These are phyloP conservation scores for Striga asiatica DNA, from an alignment of 257 asterid species.

Conservation along the genomic window DNA sequence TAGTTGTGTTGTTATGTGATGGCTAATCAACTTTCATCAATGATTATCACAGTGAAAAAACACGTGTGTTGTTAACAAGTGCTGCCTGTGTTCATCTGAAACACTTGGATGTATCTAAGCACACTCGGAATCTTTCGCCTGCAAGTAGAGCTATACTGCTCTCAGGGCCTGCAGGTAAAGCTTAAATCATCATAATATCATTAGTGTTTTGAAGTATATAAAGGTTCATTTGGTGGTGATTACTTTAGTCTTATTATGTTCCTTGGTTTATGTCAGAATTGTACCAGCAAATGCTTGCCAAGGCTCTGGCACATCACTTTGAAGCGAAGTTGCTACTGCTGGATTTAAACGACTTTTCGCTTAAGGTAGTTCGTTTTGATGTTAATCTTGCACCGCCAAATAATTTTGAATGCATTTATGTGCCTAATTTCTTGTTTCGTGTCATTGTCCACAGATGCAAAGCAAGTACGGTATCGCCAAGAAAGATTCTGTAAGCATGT, in stretches of 20 bases:
- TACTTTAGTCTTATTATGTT: neutral
- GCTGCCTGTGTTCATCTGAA: constrained; percentile 88
- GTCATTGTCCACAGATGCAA: constrained; percentile 49
- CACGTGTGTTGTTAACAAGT: constrained; percentile 50
- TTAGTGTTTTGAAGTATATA: too few relatives aligned
- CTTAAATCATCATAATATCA: neutral
- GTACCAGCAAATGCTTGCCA: constrained; percentile 72
- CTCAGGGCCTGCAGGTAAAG: constrained; percentile 80
- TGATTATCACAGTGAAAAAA: constrained; percentile 59
- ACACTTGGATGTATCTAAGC: constrained; percentile 69
- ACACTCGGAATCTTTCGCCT: constrained; percentile 84
- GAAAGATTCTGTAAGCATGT: constrained; percentile 60
- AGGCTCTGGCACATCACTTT: constrained; percentile 76
- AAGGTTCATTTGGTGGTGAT: too few relatives aligned
- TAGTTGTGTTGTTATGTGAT: neutral
- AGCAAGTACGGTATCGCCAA: constrained; percentile 71
- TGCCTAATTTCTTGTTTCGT: constrained; percentile 15
- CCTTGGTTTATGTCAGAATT: constrained; percentile 32
- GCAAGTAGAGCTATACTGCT: constrained; percentile 88
- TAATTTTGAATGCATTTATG: neutral
- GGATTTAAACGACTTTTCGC: constrained; percentile 72
- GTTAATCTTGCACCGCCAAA: constrained; percentile 1
- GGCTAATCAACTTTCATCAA: constrained; percentile 5
- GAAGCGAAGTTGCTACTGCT: constrained; percentile 67
- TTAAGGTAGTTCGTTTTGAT: constrained; percentile 42